These are phyloP conservation scores for Podospora tetraspora DNA, from an alignment of 495 filamentous ascomycete species.

Conservation along the genomic window DNA sequence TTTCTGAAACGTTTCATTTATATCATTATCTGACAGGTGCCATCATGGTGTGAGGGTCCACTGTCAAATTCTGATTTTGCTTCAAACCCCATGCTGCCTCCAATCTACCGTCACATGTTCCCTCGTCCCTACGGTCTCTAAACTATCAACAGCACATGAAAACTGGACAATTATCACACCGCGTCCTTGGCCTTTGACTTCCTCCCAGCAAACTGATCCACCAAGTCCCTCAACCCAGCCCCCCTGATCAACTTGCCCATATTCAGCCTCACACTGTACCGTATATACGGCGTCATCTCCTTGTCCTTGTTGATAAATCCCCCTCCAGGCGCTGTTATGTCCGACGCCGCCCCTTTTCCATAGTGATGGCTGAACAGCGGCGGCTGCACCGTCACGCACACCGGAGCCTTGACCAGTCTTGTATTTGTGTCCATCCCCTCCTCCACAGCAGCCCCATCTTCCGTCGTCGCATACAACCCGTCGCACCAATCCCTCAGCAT, in stretches of 20 bases:
- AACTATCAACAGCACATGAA: not conserved
- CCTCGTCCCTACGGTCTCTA: not conserved
- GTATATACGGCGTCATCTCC: slow-evolving; percentile 42
- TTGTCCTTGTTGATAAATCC: slow-evolving; percentile 38
- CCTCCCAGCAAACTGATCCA: slow-evolving; percentile 32
- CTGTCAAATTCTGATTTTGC: not conserved
- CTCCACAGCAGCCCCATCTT: not conserved
- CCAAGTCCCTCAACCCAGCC: slow-evolving; percentile 16
- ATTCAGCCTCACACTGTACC: slow-evolving; percentile 41
- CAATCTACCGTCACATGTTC: not conserved
- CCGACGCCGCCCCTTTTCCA: slow-evolving; percentile 33
- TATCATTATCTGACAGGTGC: too few species aligned
- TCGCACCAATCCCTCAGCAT: slow-evolving; percentile 46
- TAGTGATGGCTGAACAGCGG: slow-evolving; percentile 46
- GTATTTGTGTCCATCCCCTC: not conserved
- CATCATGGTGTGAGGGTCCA: too few species aligned
- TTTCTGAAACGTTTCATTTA: not conserved
- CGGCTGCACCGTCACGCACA: slow-evolving; percentile 43
- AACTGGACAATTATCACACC: not conserved
- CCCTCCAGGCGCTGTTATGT: slow-evolving; percentile 42
- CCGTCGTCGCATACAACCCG: slow-evolving; percentile 16
- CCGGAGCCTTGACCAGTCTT: slow-evolving; percentile 13
- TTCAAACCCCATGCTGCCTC: not conserved
- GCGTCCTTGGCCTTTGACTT: not conserved
- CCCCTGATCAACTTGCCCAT: slow-evolving; percentile 34